A percentile compares a stretch with the other conserved stretches of the same genome.
phyloP scores from a whole-genome alignment of 768 basidiomycete species.

The Pholiota microspora region DNA sequence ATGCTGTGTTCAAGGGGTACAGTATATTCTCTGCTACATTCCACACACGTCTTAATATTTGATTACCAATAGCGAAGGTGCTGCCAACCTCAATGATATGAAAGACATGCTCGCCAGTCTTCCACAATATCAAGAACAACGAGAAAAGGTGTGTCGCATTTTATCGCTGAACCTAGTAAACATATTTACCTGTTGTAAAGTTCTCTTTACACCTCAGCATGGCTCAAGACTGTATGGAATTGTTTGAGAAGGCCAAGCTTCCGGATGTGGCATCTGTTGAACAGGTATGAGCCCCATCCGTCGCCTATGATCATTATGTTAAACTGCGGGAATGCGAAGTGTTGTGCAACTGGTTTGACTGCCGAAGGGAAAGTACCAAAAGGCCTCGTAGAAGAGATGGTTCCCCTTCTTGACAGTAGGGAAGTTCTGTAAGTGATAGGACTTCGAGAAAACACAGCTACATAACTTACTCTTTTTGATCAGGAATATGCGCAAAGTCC shows the following conservation, averaged over 20 bases:
- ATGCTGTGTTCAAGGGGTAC: conserved; percentile 92
- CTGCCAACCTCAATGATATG: conserved; percentile 93
- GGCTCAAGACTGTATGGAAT: conserved; percentile 95
- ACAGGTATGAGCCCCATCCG: conserved; percentile 50
- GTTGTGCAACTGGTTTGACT: conserved; percentile 90
- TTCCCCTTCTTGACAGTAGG: conserved; percentile 86
- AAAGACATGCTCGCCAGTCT: conserved; percentile 97
- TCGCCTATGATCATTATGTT: conserved; percentile 15
- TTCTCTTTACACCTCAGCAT: conserved; percentile 96
- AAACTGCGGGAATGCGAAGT: conserved; percentile 40
- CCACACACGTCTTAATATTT: conserved; percentile 1
- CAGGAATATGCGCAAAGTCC: conserved; percentile 90
- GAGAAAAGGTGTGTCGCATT: conserved; percentile 72
- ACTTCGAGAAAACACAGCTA: neutral
- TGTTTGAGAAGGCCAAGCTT: conserved; percentile 88
- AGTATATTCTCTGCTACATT: conserved; percentile 19
- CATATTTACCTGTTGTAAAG: conserved; percentile 37
- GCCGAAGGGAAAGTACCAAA: conserved; percentile 95
- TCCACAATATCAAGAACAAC: conserved; percentile 92
- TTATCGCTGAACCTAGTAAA: neutral
- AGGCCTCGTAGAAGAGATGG: conserved; percentile 96
- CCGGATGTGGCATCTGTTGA: conserved; percentile 84
- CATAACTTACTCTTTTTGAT: conserved; percentile 2
- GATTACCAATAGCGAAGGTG: conserved; percentile 54
- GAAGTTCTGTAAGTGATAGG: conserved; percentile 65